Conservation (phyloP, 1,284 basidiomycete species). For the Pterulicium gracile region DNA sequence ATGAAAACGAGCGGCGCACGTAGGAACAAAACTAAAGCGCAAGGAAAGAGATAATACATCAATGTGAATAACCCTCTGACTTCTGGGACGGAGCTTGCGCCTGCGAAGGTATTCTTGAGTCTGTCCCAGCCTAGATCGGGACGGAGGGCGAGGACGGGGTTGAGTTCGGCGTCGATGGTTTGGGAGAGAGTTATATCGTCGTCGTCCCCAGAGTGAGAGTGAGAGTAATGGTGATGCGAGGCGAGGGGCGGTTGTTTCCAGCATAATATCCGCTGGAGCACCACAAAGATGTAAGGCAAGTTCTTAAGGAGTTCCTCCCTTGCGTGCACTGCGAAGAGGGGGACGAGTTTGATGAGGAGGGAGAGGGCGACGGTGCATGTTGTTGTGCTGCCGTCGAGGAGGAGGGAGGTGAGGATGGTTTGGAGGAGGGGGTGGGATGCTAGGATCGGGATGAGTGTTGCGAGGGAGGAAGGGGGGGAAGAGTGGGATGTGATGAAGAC, state of each 20-base stretch:
- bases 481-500: conserved; percentile 23
- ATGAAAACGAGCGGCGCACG: conserved; percentile 58
- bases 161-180: conserved; percentile 19
- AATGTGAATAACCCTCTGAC: conserved; percentile 61
- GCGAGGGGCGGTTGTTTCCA: conserved; percentile 45
- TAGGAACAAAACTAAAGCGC: conserved; percentile 71
- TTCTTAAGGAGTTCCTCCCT: conserved; percentile 40
- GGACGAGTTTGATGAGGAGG: conserved; percentile 59
- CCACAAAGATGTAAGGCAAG: conserved; percentile 50
- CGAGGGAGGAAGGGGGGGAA: conserved; percentile 43
- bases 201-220: conserved; percentile 21
- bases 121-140: conserved; percentile 54
- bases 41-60: conserved; percentile 83
- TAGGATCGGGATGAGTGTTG: conserved; percentile 35
- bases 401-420: conserved; percentile 48
- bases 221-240: too few species aligned
- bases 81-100: conserved; percentile 39
- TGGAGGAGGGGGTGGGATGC: conserved; percentile 51
- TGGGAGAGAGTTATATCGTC: conserved; percentile 23
- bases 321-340: conserved; percentile 57
- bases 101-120: conserved; percentile 45
- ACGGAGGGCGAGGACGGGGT: conserved; percentile 28
- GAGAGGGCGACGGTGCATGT: conserved; percentile 50
- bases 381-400: conserved; percentile 65
- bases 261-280: conserved; percentile 58